Evolutionary conservation across 371 early-diverging fungal genomes (phyloP), one percentile per base, ranked within the genome.

Genomic region (Choanephora cucurbitarum): DNA sequence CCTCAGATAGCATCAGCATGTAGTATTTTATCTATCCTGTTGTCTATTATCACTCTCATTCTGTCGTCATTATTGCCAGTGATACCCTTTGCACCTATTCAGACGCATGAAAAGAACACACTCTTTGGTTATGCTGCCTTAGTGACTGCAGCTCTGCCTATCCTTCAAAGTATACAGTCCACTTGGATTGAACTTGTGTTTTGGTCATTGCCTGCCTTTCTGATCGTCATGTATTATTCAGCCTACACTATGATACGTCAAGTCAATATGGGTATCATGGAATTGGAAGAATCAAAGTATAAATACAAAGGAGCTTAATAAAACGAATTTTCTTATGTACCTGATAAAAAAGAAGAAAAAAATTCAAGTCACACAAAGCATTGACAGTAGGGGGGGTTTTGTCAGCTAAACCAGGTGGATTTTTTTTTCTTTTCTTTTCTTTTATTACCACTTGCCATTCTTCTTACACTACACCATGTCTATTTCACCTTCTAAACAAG

Each of bases 401-500:
- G 28, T 28, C n/a, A n/a, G n/a, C 5, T 28, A 5, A 7, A 28
- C 28, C 28, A 28, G 28, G 28, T 46, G n/a, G n/a, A n/a, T 39
- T 46, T 24, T 55, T 22, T 17, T 40, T 39, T 47, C 18, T 39
- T 24, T 46, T 33, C 41, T 17, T 43, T 52, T 54, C n/a, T 10
- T 44, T 18, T 34, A 1, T 45, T 32, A 21, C n/a, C n/a, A n/a
- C n/a, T n/a, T n/a, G n/a, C n/a, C n/a, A n/a, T n/a, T n/a, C n/a
- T n/a, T n/a, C n/a, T n/a, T n/a, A n/a, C n/a, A n/a, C 41, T 9
- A 33, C 19, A 43, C 46, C 4, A 37, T 50, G 46, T 40, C 53
- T 18, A 55, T 62, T 28, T 47, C 56, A 37, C 62, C 62, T 14
- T 75, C 76, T 37, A 72, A 68, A 45, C 58, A 66, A 68, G 75